Percentiles rank a stretch among this genome's conserved stretches.
Conservation (phyloP, 2,329 filamentous ascomycete genomes). For the Tolypocladium nubicola region DNA sequence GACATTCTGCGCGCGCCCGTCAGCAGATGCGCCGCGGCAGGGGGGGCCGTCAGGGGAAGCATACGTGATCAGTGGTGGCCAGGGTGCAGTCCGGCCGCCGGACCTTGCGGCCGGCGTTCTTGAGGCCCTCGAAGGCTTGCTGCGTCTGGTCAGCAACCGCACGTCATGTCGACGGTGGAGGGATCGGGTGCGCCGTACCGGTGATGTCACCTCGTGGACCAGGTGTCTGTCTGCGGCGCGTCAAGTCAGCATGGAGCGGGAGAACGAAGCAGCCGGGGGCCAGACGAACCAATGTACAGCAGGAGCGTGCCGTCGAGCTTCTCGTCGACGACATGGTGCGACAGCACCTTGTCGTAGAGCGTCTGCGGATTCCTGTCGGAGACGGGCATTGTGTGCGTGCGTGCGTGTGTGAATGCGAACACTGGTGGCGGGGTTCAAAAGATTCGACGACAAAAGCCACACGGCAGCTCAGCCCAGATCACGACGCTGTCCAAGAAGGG, state of each 20-base stretch:
- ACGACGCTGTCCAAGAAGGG: too few species aligned
- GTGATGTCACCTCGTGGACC: slow-evolving; percentile 96
- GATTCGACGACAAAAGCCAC: not conserved
- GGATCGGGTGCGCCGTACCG: slow-evolving; percentile 43
- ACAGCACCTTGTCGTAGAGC: slow-evolving; percentile 95
- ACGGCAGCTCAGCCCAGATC: too few species aligned
- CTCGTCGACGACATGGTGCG: slow-evolving; percentile 90
- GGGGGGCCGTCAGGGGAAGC: slow-evolving; percentile 14
- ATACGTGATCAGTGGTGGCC: slow-evolving; percentile 91
- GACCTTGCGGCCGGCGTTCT: slow-evolving; percentile 78
- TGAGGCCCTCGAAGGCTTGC: slow-evolving; percentile 96
- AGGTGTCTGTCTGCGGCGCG: slow-evolving; percentile 67
- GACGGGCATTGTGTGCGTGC: slow-evolving; percentile 58
- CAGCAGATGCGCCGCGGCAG: slow-evolving; percentile 1
- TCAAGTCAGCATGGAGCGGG: not conserved
- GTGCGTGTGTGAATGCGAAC: not conserved
- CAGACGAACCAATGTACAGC: slow-evolving; percentile 76
- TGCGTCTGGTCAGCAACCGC: slow-evolving; percentile 22
- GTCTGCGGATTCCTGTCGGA: slow-evolving; percentile 65
- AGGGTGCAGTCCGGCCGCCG: slow-evolving; percentile 94
- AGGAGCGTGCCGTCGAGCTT: slow-evolving; percentile 87
- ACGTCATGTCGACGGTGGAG: not conserved
- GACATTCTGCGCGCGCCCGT: slow-evolving; percentile 60
- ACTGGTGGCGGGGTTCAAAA: not conserved
- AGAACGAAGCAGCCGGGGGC: not conserved